Base-by-base conservation (phyloP, 106 monocot species). In the Dendrobium chrysotoxum region DNA sequence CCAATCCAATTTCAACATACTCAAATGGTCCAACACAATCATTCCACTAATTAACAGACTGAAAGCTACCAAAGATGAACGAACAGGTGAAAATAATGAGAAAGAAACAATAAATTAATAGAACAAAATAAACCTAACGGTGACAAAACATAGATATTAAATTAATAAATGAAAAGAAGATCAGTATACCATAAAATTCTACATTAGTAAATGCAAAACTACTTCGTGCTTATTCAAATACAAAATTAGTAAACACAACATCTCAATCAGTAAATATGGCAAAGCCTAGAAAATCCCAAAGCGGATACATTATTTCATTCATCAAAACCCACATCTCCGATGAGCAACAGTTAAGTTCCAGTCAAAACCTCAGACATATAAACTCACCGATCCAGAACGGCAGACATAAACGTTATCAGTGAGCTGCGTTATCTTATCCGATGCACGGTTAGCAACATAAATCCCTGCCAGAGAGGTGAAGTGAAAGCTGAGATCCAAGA, bases 391-490 rank as follows among this genome's bases (percentile, higher is more conserved):
- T 75, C 84, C 84, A 64, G 84, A 84, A 18, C 84, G 80, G 80
- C 84, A 84, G 38, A 84, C 84, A 20, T 84, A 84, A 54, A 84
- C 80, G 79, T 80, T 84, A 53, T 84, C 84, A 1, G 84, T 84
- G 23, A 84, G 79, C 76, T 75, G 76, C 7, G 84, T 80, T 26
- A 84, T 84, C 67, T 84, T 84, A 79, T 84, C 84, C 12, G 84
- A 84, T 11, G 84, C 77, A 18, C 80, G 80, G 47, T 85, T 85
- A 41, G 85, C 85, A 72, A 77, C 85, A 72, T 85, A 85, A 77
- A 85, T 85, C 47, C 85, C 85, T 85, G 25, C 41, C 13, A 73
- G 17, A 65, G 35, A 64, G 45, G 44, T 20, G 44, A 50, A n/a
- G 30, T 1, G 10, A 41, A 72, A 28, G 16, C 47, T 21, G 25